Conservation (phyloP, 1,139 yeast species). For the Yamadazyma sp. region DNA sequence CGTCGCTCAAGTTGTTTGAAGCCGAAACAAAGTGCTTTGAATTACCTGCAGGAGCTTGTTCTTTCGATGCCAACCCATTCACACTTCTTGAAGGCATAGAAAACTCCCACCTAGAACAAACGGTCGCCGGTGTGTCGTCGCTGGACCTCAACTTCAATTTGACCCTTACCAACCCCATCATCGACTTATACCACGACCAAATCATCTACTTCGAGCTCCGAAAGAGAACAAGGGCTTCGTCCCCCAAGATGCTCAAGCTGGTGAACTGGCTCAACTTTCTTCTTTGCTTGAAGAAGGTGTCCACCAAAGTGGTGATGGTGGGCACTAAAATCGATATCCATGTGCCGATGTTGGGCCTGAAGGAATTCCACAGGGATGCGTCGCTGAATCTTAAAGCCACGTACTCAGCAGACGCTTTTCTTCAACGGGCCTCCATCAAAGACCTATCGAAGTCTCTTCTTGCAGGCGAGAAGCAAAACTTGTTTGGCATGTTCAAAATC, state of each 20-base stretch:
- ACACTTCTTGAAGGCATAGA: constrained; percentile 18
- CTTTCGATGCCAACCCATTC: constrained; percentile 22
- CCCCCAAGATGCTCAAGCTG: not conserved
- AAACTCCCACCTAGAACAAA: constrained; percentile 12
- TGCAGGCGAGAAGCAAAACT: constrained; percentile 10
- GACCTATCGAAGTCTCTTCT: constrained; percentile 15
- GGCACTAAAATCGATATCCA: constrained; percentile 32
- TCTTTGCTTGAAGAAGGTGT: constrained; percentile 18
- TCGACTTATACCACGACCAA: constrained; percentile 44
- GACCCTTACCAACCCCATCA: constrained; percentile 31
- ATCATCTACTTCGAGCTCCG: constrained; percentile 10
- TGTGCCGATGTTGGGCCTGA: constrained; percentile 28
- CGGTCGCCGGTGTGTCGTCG: constrained; percentile 5
- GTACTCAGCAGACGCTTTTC: constrained; percentile 24
- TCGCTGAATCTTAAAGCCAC: constrained; percentile 27
- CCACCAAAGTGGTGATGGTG: constrained; percentile 31
- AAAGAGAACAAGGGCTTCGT: constrained; percentile 6
- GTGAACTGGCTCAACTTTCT: constrained; percentile 13
- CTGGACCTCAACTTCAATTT: constrained; percentile 22
- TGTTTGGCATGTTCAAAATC: constrained; percentile 29
- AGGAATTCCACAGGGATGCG: constrained; percentile 30
- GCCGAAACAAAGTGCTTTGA: constrained; percentile 33
- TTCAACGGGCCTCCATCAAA: constrained; percentile 29
- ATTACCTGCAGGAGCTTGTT: constrained; percentile 35
- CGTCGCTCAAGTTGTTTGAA: constrained; percentile 30